phyloP scores from a whole-genome alignment of 345 rosid species.

The sweet orange (Citrus sinensis) region DVS_A1.0 CM039162.1:29275001-29275500 shows the following conservation, averaged over 20 bases:
- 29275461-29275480: slow-evolving; percentile 79
- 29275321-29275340: slow-evolving; percentile 29
- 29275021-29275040: neutral
- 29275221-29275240: slow-evolving; percentile 25
- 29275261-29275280: neutral
- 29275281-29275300: slow-evolving; percentile 3
- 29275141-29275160: neutral
- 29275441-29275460: slow-evolving; percentile 74
- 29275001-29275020: neutral
- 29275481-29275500: slow-evolving; percentile 90
- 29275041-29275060: neutral
- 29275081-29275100: neutral
- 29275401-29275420: slow-evolving; percentile 97
- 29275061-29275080: neutral
- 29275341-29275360: slow-evolving; percentile 30
- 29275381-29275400: slow-evolving; percentile 49
- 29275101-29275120: neutral
- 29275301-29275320: slow-evolving; percentile 24
- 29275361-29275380: neutral
- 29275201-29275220: neutral
- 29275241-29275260: neutral
- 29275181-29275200: slow-evolving; percentile 14
- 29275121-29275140: slow-evolving; percentile 15
- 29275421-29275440: slow-evolving; percentile 93
- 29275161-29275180: slow-evolving; percentile 1